These are phyloP conservation scores for Marasmius sp. DNA, from an alignment of 1,284 basidiomycete species.

Conservation along the genomic window DNA sequence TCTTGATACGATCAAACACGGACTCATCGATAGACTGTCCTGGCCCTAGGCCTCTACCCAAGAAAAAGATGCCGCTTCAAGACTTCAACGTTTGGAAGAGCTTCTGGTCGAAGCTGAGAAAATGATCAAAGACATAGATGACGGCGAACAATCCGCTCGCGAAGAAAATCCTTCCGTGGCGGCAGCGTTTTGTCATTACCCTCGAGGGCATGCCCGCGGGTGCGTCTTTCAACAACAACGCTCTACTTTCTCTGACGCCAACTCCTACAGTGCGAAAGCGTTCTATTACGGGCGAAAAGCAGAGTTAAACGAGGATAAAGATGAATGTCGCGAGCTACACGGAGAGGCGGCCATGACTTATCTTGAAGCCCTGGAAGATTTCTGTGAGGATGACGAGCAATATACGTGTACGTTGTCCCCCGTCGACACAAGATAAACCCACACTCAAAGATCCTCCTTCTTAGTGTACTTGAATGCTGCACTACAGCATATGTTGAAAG, in stretches of 20 bases:
- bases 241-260: neutral
- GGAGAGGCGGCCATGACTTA: conserved; percentile 20
- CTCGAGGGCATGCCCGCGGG: neutral
- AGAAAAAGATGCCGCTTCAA: neutral
- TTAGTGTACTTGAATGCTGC: neutral
- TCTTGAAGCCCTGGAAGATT: conserved; percentile 21
- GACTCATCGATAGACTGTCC: neutral
- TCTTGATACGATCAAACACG: neutral
- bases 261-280: neutral
- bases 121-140: conserved; percentile 7
- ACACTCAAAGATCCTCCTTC: no score
- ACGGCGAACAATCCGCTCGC: neutral
- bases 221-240: neutral
- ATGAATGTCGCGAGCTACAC: conserved; percentile 6
- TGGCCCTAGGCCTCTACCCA: neutral
- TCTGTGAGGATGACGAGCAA: conserved; percentile 28
- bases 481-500: neutral
- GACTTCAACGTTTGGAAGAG: conserved; percentile 1
- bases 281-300: neutral
- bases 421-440: neutral
- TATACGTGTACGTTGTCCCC: conserved; percentile 21
- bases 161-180: conserved; percentile 1
- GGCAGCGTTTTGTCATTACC: neutral
- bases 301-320: neutral
- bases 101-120: conserved; percentile 7